Evolutionary conservation across 2,329 filamentous ascomycete genomes (phyloP), one percentile per base, ranked within the genome.

Genomic region (Coniosporium tulheliwenetii): DNA sequence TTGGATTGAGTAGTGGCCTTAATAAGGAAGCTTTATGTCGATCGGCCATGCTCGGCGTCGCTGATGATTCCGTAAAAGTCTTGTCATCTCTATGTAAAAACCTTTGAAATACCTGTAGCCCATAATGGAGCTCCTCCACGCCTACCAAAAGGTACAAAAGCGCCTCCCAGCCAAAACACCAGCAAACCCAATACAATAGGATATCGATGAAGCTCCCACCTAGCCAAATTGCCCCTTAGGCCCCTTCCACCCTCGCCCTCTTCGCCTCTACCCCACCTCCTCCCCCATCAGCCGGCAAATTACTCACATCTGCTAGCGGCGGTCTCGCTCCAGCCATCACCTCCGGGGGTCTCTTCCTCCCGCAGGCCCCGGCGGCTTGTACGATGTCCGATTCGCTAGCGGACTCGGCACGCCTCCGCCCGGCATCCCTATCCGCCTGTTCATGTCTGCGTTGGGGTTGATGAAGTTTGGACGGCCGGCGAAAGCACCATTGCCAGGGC

Each of bases 371-470:
- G 66, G 67, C 8, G 65, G 63, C 44, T 63, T 65, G 47, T 70
- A 71, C 15, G 56, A 56, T 4, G 53, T 54, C 29, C 65, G 56
- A 42, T 65, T 69, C 32, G 57, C 53, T 44, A 62, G 50, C 8
- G 64, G 64, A 51, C 63, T 66, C 46, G 58, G 59, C 30, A 58
- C 54, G 14, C 50, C 53, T 10, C 51, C 57, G n/a, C 52, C 52
- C 7, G 68, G 69, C 63, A 70, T 67, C 12, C 69, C 69, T 13
- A 73, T 65, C 26, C 64, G 52, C 13, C 69, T 54, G 43, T 58
- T 61, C 39, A 56, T 47, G 44, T 71, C 68, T 33, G 61, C 55
- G 8, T 67, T 58, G 8, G 67, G 66, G 41, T 71, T 69, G 36
- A 66, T 56, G 34, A 69, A 66, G 43, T 67, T 70, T 1, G 61